Evolutionary conservation across 2,329 filamentous ascomycete genomes (phyloP), one percentile per base, ranked within the genome.

Genomic region (Aspergillus piperis): DNA sequence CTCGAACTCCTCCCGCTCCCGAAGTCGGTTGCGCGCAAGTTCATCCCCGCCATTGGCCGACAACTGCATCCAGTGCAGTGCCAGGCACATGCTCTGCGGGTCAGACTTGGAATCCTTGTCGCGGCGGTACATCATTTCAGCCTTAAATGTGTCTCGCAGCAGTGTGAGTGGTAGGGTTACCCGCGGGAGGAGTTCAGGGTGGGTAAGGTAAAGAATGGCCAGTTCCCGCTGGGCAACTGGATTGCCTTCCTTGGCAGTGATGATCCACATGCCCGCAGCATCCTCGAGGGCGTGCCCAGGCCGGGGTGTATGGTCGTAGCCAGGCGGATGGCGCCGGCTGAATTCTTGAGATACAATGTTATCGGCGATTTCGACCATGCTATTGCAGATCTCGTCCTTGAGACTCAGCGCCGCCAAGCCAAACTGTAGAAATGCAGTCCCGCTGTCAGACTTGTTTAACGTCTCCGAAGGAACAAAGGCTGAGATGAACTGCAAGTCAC

Each of bases 51-150:
- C 92, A 57, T 85, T 84, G 68, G 91, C 90, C 39, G 91, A 92
- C 66, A 91, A 83, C 78, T 94, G 91, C 92, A 98, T 97, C 93
- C 94, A 98, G 80, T 98, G 94, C 77, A 96, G 88, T 8, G 94
- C 94, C 59, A 96, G 86, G 70, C 93, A 97, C 90, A 98, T 95
- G 44, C 92, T 87, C 57, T 89, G 89, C 2, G 91, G 91, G 73
- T 97, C 92, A 61, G 88, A 92, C 66, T 91, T 83, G 15, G 83
- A 81, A 68, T 89, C 86, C 56, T 84, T 81, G 42, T 84, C 84
- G 64, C 81, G 82, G 63, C 81, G 79, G 72, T 85, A 90, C 83
- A 96, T 91, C 68, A 95, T 87, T 58, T 92, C 86, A 67, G 90
- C 89, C 77, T 94, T 95, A 80, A 98, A 98, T 0, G 96, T 92